Evolutionary conservation across 202 grass and related monocot genomes (phyloP).

Genomic region (Brachypodium distachyon): DNA sequence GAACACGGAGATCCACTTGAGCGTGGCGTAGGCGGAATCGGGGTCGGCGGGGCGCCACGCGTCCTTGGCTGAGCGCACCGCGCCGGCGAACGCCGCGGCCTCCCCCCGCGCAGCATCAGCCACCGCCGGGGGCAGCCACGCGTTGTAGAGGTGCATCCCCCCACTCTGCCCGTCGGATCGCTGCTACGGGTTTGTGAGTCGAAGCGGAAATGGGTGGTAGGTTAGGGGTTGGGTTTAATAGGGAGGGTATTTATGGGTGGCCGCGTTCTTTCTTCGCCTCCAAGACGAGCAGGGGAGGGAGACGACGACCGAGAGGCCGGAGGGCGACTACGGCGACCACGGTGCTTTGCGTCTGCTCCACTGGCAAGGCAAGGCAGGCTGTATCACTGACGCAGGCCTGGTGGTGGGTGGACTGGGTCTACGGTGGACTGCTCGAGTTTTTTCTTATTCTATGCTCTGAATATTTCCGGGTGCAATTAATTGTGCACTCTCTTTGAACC

Average conservation of each 20-base stretch:
- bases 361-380: neutral
- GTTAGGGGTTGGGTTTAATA: neutral
- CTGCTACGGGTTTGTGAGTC: no score
- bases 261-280: constrained; percentile 42
- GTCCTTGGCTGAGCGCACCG: constrained; percentile 42
- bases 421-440: neutral
- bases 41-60: constrained; percentile 49
- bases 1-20: constrained; percentile 94
- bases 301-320: neutral
- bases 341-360: neutral
- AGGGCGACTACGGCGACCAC: neutral
- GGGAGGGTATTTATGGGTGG: constrained; percentile 8
- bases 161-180: no score
- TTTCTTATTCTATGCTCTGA: neutral
- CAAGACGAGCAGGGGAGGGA: constrained; percentile 16
- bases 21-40: constrained; percentile 76
- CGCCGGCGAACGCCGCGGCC: constrained; percentile 47
- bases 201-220: neutral
- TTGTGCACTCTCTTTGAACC: no score
- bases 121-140: constrained; percentile 75
- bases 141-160: constrained; percentile 94
- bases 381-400: neutral
- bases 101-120: constrained; percentile 50
- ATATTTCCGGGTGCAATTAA: no score
- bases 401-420: neutral